phyloP scores from a whole-genome alignment of 306 rosid species.

The Cucumis melo region DNA sequence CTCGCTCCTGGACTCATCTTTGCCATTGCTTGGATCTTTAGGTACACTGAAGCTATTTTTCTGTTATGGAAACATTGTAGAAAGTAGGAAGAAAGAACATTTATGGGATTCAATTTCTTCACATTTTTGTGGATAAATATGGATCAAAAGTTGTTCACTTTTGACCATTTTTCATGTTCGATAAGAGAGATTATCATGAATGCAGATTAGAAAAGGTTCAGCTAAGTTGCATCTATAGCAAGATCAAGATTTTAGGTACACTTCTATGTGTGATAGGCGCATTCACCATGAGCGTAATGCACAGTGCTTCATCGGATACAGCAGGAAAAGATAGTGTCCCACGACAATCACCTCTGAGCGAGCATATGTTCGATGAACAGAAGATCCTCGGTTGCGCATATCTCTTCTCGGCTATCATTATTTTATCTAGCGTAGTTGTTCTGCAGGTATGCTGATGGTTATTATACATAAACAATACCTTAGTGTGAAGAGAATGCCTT shows the following conservation, averaged over 20 bases:
- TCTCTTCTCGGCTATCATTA: constrained; percentile 46
- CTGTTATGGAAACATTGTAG: neutral
- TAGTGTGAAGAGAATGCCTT: too few species aligned
- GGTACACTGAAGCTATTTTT: constrained; percentile 26
- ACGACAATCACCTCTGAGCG: constrained; percentile 6
- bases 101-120: neutral
- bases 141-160: neutral
- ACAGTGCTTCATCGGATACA: constrained; percentile 24
- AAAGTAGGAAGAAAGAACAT: neutral
- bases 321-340: neutral
- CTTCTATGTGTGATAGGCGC: constrained; percentile 67
- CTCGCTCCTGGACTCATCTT: constrained; percentile 81
- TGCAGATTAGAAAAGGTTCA: constrained; percentile 72
- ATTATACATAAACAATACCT: neutral
- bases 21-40: constrained; percentile 56
- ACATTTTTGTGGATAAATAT: neutral
- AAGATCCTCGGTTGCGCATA: constrained; percentile 60
- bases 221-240: constrained; percentile 40
- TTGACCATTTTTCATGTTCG: neutral
- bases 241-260: constrained; percentile 68
- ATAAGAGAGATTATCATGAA: neutral
- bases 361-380: constrained; percentile 27
- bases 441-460: constrained; percentile 34
- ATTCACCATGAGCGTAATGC: constrained; percentile 62
- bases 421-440: constrained; percentile 46